Conservation (phyloP, 768 basidiomycete species). For the Plicaturopsis crispa region DNA sequence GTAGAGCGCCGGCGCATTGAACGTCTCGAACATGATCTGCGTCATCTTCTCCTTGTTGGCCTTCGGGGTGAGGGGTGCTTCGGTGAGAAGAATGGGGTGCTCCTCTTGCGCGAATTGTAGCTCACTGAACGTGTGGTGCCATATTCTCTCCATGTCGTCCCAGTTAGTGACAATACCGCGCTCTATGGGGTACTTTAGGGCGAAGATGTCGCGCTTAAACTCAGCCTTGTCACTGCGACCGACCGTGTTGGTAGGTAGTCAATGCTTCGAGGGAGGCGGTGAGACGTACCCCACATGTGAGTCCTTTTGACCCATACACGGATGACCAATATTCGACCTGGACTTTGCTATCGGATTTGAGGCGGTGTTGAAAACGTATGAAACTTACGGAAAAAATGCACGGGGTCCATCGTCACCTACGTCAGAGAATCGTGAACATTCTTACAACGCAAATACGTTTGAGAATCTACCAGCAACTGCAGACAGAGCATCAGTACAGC, state of each 20-base stretch:
- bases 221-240: constrained; percentile 43
- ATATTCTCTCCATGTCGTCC: constrained; percentile 63
- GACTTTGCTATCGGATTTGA: background rate
- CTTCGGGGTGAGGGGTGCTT: constrained; percentile 54
- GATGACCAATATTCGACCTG: constrained; percentile 90
- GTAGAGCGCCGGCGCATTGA: constrained; percentile 56
- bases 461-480: constrained; percentile 54
- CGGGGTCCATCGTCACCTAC: constrained; percentile 86
- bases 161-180: constrained; percentile 59
- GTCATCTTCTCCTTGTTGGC: constrained; percentile 51
- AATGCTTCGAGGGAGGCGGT: constrained; percentile 12
- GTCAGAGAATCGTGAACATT: constrained; percentile 4
- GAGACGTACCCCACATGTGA: constrained; percentile 82
- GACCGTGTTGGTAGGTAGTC: background rate
- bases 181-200: constrained; percentile 54
- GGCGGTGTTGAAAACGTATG: background rate
- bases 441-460: constrained; percentile 3
- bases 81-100: constrained; percentile 53
- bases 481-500: constrained; percentile 15
- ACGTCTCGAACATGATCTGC: constrained; percentile 62
- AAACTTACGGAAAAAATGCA: constrained; percentile 88
- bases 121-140: constrained; percentile 60
- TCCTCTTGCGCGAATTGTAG: constrained; percentile 56
- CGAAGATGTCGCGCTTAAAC: constrained; percentile 54
- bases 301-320: constrained; percentile 94